Evolutionary conservation across 1,139 yeast genomes (phyloP), one percentile per base, ranked within the genome.

Genomic region (Yamadazyma taylorii): DNA sequence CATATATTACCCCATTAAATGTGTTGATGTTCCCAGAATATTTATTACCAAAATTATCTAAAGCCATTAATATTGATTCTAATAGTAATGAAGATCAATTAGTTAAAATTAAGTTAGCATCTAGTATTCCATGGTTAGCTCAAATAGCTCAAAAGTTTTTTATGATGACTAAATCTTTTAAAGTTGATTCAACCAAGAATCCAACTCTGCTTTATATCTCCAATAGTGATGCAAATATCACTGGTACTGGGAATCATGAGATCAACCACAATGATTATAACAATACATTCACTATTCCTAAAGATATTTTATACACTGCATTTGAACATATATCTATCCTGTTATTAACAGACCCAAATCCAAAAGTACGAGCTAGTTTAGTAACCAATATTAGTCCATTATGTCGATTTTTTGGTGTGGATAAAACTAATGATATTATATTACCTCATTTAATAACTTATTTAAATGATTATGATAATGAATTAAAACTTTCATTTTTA

Each of bases 361-460:
- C 84, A 0, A 66, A 72, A 36, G 95, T 90, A 0, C 79, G 85
- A 44, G 74, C 86, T 25, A 75, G 95, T 0, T 60, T 92, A 13
- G 67, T 94, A 34, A 63, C 71, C 30, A 78, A 85, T 42, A 81
- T 90, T 15, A 65, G 84, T 10, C 87, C 92, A 0, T 60, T 94
- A 5, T 87, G 97, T 51, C 71, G 81, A 15, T 85, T 84, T 45
- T 83, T 94, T 56, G 97, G 97, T 0, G 79, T 83, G 35, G 95
- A 88, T 37, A 85, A 80, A 49, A 85, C 96, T 0, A 89, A 86
- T 54, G 97, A 94, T 58, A 70, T 90, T 30, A 80, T 94, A 12
- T 61, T 94, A 34, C 90, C 96, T 30, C 98, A 94, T 65, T 66
- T 90, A 37, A 89, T 92, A 32, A 90, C 97, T 0, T 94, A 89